A percentile compares a stretch with the other conserved stretches of the same genome.
Evolutionary conservation across 1,284 basidiomycete genomes (phyloP).

Genomic region (Cutaneotrichosporon sp.): DNA sequence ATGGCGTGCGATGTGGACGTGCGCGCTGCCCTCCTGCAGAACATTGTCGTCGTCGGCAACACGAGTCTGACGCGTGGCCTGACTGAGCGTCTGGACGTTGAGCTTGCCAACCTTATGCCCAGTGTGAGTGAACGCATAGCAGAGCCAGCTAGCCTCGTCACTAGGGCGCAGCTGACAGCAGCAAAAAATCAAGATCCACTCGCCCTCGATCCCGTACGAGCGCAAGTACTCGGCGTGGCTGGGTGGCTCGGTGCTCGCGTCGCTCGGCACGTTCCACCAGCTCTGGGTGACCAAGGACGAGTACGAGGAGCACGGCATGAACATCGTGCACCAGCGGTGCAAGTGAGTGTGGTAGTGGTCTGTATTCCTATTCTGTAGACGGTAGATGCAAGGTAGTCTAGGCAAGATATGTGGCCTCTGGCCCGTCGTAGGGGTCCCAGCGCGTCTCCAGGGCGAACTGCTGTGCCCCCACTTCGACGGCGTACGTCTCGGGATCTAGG

Average conservation of each 20-base stretch:
- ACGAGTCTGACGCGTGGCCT: slow-evolving; percentile 84
- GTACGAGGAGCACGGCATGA: slow-evolving; percentile 49
- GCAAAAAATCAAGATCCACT: slow-evolving; percentile 74
- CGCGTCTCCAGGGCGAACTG: background rate
- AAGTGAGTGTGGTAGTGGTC: slow-evolving; percentile 8
- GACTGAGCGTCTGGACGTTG: slow-evolving; percentile 77
- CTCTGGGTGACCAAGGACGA: slow-evolving; percentile 33
- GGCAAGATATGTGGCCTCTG: background rate
- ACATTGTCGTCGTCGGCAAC: slow-evolving; percentile 93
- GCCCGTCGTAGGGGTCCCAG: background rate
- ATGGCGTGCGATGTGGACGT: slow-evolving; percentile 88
- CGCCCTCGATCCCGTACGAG: slow-evolving; percentile 83
- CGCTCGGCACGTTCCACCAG: slow-evolving; percentile 87
- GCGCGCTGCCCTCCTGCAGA: slow-evolving; percentile 82
- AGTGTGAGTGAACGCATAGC: slow-evolving; percentile 62
- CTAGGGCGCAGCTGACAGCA: slow-evolving; percentile 27
- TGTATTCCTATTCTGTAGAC: slow-evolving; percentile 1
- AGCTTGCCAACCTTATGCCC: slow-evolving; percentile 74
- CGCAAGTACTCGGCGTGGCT: slow-evolving; percentile 89
- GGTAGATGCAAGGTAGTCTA: background rate
- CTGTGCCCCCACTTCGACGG: background rate
- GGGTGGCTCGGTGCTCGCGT: slow-evolving; percentile 88
- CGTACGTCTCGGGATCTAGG: background rate
- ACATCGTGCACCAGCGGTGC: slow-evolving; percentile 51
- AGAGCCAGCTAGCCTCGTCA: too few species aligned